Conservation (phyloP, 176 grass and related monocot genomes). For the Raddia guianensis region DNA sequence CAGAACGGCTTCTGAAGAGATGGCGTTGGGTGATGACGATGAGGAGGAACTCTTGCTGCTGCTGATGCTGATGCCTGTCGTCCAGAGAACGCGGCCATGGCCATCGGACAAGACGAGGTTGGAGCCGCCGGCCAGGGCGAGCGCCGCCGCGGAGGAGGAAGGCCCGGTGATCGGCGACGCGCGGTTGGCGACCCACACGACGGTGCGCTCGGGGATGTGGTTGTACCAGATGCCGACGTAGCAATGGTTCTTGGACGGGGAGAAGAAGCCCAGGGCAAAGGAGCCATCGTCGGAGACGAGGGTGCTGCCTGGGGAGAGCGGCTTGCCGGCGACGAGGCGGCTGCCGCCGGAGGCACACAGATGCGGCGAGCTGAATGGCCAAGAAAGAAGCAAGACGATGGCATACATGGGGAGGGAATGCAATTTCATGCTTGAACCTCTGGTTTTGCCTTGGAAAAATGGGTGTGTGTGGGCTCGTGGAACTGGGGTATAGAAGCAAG, state of each 20-base stretch:
- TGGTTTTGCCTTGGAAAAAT: conserved; percentile 10
- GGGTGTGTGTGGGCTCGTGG: not conserved
- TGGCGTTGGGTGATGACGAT: not conserved
- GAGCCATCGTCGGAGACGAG: conserved; percentile 49
- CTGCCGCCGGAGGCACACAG: conserved; percentile 18
- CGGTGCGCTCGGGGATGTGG: conserved; percentile 23
- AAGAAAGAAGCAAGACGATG: conserved; percentile 34
- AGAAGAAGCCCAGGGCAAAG: conserved; percentile 63
- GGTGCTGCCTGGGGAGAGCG: conserved; percentile 15
- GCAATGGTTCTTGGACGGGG: conserved; percentile 29
- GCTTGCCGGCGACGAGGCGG: conserved; percentile 33
- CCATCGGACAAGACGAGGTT: conserved; percentile 32
- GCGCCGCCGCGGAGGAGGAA: conserved; percentile 18
- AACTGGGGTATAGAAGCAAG: conserved; percentile 27
- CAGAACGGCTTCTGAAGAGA: conserved; percentile 26
- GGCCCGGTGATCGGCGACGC: conserved; percentile 29
- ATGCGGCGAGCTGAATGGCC: conserved; percentile 25
- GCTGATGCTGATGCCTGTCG: not conserved
- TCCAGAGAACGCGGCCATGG: conserved; percentile 40
- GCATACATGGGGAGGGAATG: not conserved
- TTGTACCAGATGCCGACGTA: conserved; percentile 63
- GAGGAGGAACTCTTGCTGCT: not conserved
- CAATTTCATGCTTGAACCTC: not conserved
- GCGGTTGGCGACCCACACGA: conserved; percentile 63
- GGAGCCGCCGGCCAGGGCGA: conserved; percentile 17